Evolutionary conservation across 2,329 filamentous ascomycete genomes (phyloP), one percentile per base, ranked within the genome.

Genomic region (Neofusicoccum parvum): DNA sequence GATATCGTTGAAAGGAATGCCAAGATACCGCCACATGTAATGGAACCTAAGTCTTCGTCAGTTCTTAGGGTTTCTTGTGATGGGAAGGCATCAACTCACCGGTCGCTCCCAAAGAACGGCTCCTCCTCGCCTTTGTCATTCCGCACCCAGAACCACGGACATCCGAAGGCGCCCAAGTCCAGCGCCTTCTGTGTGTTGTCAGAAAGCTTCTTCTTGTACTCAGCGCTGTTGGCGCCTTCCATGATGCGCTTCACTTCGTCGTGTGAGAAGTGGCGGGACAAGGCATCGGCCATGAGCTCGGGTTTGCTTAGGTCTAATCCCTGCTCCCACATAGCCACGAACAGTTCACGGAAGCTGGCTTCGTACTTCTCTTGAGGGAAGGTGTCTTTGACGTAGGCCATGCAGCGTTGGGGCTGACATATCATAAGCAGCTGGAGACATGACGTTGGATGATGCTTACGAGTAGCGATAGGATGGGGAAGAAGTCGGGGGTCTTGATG

Each of bases 91-190:
- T 23, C 6, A 58, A 77, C 77, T 67, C 73, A 83, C 86, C 87
- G 80, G 78, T 94, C 91, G 77, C 90, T 92, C 2, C 91, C 91
- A 76, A 94, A 94, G 74, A 93, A 92, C 0, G 88, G 86, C 78
- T 91, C 88, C 56, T 82, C 82, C 65, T 82, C 75, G 27, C 46
- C 48, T 32, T 60, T 59, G 2, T 36, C 54, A 70, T 90, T 87
- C 17, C 81, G 83, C 3, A 88, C 90, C 84, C 87, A 88, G 67
- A 91, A 81, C 91, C 91, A 94, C 1, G 92, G 92, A 58, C 87
- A 87, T 0, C 92, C 92, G 76, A 91, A 94, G 0, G 91, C 91
- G 0, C 91, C 91, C 58, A 79, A 80, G 43, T 86, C 84, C 15
- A 92, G 75, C 0, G 83, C 82, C 17, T 64, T 53, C 66, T 86